Percentiles rank a stretch among this genome's conserved stretches.
These are phyloP conservation scores for Exophiala aquamarina DNA, from an alignment of 2,329 filamentous ascomycete species.

Conservation along the genomic window DNA sequence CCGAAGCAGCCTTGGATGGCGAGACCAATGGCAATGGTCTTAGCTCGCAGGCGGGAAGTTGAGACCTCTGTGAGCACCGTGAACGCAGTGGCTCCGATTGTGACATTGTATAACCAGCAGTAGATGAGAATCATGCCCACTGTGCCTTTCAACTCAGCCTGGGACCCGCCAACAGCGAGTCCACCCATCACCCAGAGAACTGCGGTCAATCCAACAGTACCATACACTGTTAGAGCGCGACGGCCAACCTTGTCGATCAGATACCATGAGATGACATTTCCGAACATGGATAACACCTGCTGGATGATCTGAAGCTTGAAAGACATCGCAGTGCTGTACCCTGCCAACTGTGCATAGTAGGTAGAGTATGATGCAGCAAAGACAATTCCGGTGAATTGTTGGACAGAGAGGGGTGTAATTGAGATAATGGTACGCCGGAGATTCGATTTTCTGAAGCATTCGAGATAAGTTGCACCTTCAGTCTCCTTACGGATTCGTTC, in stretches of 20 bases:
- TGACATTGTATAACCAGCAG: slow-evolving; percentile 41
- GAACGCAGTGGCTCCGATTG: slow-evolving; percentile 42
- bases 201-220: slow-evolving; percentile 35
- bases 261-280: slow-evolving; percentile 43
- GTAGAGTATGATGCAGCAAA: slow-evolving; percentile 41
- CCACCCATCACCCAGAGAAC: slow-evolving; percentile 44
- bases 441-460: slow-evolving; percentile 42
- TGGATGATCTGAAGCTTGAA: slow-evolving; percentile 38
- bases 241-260: slow-evolving; percentile 41
- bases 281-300: slow-evolving; percentile 39
- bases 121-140: slow-evolving; percentile 42
- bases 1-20: slow-evolving; percentile 3
- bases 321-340: slow-evolving; percentile 35
- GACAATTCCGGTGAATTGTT: slow-evolving; percentile 36
- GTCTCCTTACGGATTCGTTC: slow-evolving; percentile 30
- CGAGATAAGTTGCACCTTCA: slow-evolving; percentile 39
- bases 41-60: slow-evolving; percentile 39
- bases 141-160: slow-evolving; percentile 9
- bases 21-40: slow-evolving; percentile 31
- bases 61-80: slow-evolving; percentile 40
- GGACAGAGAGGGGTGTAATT: slow-evolving; percentile 38
- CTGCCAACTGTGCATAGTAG: slow-evolving; percentile 46
- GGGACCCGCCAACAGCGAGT: slow-evolving; percentile 28
- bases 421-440: slow-evolving; percentile 42
- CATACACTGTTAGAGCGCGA: slow-evolving; percentile 37